Evolutionary conservation across 805 yeast species (phyloP).

Genomic region (Saccharomycopsis javanensis): DNA sequence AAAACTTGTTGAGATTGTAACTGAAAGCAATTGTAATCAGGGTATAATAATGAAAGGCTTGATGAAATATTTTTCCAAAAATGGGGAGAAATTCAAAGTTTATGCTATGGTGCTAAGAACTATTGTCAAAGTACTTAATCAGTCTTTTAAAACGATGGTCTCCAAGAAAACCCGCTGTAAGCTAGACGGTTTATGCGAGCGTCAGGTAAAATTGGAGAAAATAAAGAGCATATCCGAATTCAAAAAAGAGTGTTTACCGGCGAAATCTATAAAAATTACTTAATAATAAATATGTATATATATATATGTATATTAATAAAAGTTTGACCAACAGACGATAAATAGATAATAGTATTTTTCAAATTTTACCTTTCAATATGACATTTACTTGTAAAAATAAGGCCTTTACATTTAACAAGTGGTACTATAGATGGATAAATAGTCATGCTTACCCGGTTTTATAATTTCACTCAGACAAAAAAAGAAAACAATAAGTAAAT

Average conservation of each 20-base stretch:
- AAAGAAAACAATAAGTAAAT: too few species aligned
- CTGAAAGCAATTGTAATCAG: conserved; percentile 31
- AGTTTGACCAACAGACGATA: too few species aligned
- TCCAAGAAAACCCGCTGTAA: neutral
- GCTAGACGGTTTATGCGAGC: neutral
- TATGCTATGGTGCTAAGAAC: conserved; percentile 28
- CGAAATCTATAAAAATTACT: neutral
- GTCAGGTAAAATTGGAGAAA: neutral
- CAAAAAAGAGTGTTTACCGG: neutral
- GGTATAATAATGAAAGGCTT: conserved; percentile 31
- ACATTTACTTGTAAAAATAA: too few species aligned
- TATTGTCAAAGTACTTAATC: neutral
- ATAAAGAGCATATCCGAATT: neutral
- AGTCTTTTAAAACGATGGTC: neutral
- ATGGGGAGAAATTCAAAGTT: conserved; percentile 33
- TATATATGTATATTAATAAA: too few species aligned
- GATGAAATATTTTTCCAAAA: conserved; percentile 32
- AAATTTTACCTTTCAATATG: too few species aligned
- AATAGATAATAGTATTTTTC: too few species aligned
- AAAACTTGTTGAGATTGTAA: conserved; percentile 31
- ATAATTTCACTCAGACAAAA: too few species aligned
- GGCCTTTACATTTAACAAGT: too few species aligned
- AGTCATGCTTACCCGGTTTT: conserved; percentile 1
- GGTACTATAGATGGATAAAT: too few species aligned
- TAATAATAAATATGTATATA: neutral